phyloP scores from a whole-genome alignment of 106 monocot genomes.

The Allium cepa region DNA sequence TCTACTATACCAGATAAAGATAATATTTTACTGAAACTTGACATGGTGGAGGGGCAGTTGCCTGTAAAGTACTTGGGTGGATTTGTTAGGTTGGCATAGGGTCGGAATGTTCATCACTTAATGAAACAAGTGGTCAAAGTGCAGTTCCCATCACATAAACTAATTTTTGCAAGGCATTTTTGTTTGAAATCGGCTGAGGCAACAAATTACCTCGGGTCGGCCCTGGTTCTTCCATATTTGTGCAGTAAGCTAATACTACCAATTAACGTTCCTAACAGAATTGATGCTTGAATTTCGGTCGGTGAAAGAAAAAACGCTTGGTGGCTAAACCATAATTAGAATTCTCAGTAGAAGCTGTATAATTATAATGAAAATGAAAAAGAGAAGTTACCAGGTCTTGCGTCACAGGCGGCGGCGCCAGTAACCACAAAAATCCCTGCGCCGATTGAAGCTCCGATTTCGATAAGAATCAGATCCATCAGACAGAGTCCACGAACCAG shows the following conservation, averaged over 20 bases:
- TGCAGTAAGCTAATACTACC: too few relatives aligned
- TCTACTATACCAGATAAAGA: too few relatives aligned
- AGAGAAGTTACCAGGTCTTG: conserved; percentile 61
- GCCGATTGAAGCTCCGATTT: conserved; percentile 88
- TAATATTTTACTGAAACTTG: too few relatives aligned
- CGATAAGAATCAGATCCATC: conserved; percentile 71
- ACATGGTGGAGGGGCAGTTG: too few relatives aligned
- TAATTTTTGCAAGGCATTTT: too few relatives aligned
- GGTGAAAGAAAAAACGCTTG: background rate
- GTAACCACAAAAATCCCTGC: conserved; percentile 96
- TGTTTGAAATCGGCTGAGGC: too few relatives aligned
- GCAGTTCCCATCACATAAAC: background rate
- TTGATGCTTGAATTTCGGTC: background rate
- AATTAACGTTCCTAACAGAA: too few relatives aligned
- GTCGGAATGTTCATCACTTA: too few relatives aligned
- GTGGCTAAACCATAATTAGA: background rate
- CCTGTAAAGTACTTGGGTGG: too few relatives aligned
- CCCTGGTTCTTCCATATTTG: too few relatives aligned
- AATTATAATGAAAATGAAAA: background rate
- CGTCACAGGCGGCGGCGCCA: conserved; percentile 87
- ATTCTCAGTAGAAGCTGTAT: background rate
- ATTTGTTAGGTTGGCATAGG: too few relatives aligned
- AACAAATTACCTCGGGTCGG: too few relatives aligned
- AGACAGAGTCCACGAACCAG: conserved; percentile 80
- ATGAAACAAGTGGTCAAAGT: background rate